Conservation (phyloP, 106 monocot species). For the Apostasia ramifera region DNA sequence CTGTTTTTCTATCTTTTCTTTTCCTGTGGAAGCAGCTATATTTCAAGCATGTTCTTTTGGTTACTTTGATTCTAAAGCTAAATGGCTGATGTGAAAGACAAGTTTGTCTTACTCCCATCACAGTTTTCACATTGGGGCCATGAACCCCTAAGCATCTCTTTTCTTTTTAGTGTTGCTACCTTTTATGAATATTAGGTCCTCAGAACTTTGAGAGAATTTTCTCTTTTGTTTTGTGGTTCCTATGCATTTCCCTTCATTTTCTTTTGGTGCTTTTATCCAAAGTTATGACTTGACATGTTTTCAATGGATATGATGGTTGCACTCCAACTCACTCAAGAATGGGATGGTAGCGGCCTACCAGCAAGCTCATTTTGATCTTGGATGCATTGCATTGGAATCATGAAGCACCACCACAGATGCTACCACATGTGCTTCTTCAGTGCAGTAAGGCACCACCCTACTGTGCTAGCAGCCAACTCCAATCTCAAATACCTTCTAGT, state of each 20-base stretch:
- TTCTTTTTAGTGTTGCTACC: too few relatives aligned
- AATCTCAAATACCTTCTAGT: background rate
- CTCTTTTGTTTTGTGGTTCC: background rate
- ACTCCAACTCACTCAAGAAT: background rate
- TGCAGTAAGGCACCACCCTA: constrained; percentile 19
- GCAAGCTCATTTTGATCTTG: constrained; percentile 24
- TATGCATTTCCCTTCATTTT: background rate
- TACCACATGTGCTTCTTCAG: constrained; percentile 11
- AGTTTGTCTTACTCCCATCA: too few relatives aligned
- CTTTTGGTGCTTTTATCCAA: constrained; percentile 9
- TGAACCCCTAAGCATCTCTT: too few relatives aligned
- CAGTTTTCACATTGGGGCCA: too few relatives aligned
- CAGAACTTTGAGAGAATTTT: too few relatives aligned
- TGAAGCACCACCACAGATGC: constrained; percentile 28
- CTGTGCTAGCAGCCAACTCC: constrained; percentile 23
- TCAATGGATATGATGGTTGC: constrained; percentile 9
- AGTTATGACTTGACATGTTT: background rate
- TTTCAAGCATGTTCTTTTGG: too few relatives aligned
- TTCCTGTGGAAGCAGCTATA: too few relatives aligned
- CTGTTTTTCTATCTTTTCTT: too few relatives aligned
- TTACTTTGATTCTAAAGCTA: too few relatives aligned
- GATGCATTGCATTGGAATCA: constrained; percentile 27
- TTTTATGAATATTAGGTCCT: too few relatives aligned
- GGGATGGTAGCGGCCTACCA: background rate
- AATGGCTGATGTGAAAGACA: too few relatives aligned